These are phyloP conservation scores for Geosmithia morbida DNA, from an alignment of 2,329 filamentous ascomycete genomes.

Conservation along the genomic window DNA sequence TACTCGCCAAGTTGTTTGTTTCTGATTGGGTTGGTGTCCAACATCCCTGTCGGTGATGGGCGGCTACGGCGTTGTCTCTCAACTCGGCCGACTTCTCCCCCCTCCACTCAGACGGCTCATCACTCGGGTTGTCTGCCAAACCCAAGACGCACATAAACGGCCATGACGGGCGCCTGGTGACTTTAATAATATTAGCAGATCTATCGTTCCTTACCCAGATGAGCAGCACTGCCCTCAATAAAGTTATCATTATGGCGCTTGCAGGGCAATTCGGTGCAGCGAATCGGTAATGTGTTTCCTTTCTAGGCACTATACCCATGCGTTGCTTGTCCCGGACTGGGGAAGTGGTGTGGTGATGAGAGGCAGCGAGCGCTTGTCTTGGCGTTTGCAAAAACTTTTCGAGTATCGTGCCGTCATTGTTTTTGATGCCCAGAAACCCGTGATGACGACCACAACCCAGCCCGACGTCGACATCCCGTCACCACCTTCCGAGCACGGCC, in stretches of 20 bases:
- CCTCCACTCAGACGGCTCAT: not conserved
- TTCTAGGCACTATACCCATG: not conserved
- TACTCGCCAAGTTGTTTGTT: not conserved
- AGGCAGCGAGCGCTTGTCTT: not conserved
- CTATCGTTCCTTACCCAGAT: not conserved
- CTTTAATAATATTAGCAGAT: not conserved
- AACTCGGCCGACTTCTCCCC: too few relatives aligned
- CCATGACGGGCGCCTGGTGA: not conserved
- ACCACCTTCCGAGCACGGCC: not conserved
- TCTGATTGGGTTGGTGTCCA: conserved; percentile 9
- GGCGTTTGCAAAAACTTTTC: not conserved
- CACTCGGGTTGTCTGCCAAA: not conserved
- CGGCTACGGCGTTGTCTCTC: not conserved
- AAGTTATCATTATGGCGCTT: not conserved
- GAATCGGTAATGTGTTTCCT: not conserved
- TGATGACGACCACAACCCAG: not conserved
- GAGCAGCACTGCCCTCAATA: not conserved
- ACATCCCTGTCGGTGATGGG: not conserved
- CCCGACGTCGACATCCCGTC: not conserved
- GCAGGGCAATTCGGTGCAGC: not conserved
- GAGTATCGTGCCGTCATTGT: not conserved
- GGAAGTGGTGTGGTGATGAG: not conserved
- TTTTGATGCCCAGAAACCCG: not conserved
- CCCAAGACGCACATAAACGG: not conserved
- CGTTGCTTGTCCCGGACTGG: not conserved